These are phyloP conservation scores for Isatis tinctoria DNA, from an alignment of 345 rosid genomes.

Conservation along the genomic window DNA sequence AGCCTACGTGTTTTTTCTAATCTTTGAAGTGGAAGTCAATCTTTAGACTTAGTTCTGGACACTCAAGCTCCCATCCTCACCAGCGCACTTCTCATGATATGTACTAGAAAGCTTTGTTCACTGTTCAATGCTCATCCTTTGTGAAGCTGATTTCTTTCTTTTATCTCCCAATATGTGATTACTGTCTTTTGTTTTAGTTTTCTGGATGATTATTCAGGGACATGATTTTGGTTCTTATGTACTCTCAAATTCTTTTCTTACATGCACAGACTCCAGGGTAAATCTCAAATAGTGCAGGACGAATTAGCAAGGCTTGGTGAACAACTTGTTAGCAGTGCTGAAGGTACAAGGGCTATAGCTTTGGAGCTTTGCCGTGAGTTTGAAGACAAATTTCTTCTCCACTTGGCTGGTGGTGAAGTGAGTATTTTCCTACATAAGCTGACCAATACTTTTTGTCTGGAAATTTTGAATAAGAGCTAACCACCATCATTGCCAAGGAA, in stretches of 20 bases:
- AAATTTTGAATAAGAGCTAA: background rate
- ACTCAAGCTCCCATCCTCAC: background rate
- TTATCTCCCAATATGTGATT: slow-evolving; percentile 10
- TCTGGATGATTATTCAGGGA: slow-evolving; percentile 12
- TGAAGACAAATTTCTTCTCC: slow-evolving; percentile 95
- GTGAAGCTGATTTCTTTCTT: slow-evolving; percentile 12
- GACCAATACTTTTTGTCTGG: background rate
- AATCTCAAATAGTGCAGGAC: slow-evolving; percentile 79
- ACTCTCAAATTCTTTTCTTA: slow-evolving; percentile 66
- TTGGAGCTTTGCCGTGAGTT: slow-evolving; percentile 99
- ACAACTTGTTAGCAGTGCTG: slow-evolving; percentile 72
- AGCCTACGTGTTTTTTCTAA: background rate
- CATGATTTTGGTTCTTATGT: slow-evolving; percentile 3
- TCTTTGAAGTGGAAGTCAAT: slow-evolving; percentile 4
- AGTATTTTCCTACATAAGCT: slow-evolving; percentile 35
- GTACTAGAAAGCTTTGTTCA: background rate
- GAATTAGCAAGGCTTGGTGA: slow-evolving; percentile 88
- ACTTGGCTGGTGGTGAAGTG: slow-evolving; percentile 89
- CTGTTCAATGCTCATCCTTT: background rate
- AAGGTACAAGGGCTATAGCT: slow-evolving; percentile 95
- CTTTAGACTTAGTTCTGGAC: slow-evolving; percentile 14
- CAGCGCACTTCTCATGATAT: slow-evolving; percentile 1
- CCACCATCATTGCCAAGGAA: background rate
- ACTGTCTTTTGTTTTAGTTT: background rate
- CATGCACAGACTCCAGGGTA: slow-evolving; percentile 86